Base-by-base conservation (phyloP, 2,329 filamentous ascomycete species). In the Boeremia lycopersici region DNA sequence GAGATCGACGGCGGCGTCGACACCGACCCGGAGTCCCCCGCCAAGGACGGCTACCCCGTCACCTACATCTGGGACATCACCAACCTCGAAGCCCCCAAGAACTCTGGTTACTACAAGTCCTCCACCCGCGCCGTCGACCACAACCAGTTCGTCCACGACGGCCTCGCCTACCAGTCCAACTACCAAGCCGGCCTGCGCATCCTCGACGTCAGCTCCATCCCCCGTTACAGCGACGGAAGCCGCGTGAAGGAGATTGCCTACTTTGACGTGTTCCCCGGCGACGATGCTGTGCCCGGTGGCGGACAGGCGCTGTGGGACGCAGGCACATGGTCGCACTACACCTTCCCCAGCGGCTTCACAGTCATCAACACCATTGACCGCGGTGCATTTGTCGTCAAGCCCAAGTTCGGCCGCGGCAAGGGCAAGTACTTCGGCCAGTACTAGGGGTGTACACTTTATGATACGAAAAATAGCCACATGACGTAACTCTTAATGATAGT, bases 301-400 rank as follows among this genome's bases (percentile, higher is more conserved):
- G 76, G 75, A 29, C 73, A 75, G 25, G 67, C 67, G 11, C 47
- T 77, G 6, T 74, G 74, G 60, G 77, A 78, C 49, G 72, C 70
- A 25, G 77, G 77, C 9, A 77, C 74, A 3, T 80, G 77, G 77
- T 72, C 71, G 11, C 74, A 74, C 19, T 79, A 60, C 52, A 69
- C 75, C 10, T 78, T 79, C 52, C 56, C 56, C 29, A 68, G 71
- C 38, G 77, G 77, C 7, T 78, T 63, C 56, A 73, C 81, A 36
- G 71, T 81, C 12, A 68, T 81, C 45, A 82, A 82, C 64, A 81
- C 78, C 2, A 81, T 82, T 56, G 80, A 82, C 54, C 67, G 72
- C 28, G 72, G 72, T 56, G 72, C 65, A 13, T 76, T 75, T 56
- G 69, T 74, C 17, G 68, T 74, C 8, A 72, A 68, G 62, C 59